Evolutionary conservation across 1,139 yeast species (phyloP), one percentile per base, ranked within the genome.

Genomic region (Hansenula lynferdii): DNA sequence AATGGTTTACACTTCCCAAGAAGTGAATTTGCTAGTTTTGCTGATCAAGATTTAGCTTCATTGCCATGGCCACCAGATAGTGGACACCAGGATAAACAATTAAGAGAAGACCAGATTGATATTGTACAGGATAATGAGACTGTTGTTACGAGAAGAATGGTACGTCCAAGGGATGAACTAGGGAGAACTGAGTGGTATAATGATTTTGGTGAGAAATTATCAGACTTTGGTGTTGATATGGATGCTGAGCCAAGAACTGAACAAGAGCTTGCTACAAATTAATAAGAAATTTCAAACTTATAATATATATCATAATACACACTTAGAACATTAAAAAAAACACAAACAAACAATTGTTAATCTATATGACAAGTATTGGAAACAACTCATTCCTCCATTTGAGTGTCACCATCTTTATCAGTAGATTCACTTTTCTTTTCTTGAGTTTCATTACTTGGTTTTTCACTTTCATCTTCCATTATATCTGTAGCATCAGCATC

Each of bases 51-150:
- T 54, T 76, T 80, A 48, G 56, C 81, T 39, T 70, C 75, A 5
- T 62, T 81, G 42, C 94, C 89, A 2, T 87, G 96, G 95, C 96
- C 96, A 0, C 94, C 95, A 2, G 96, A 86, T 64, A 89, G 87
- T 4, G 78, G 80, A 0, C 71, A 77, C 49, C 71, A 66, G 43
- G 71, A 61, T 14, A 48, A 46, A 6, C 44, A 22, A 12, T 16
- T 35, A 25, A 44, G 42, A 14, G 53, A 46, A 21, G 32, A 43
- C 11, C 25, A 35, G 2, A 30, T 19, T 9, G 42, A 36, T 10
- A 39, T 41, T 26, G 57, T 37, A n/a, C 45, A 43, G 9, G 53
- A 48, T 31, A 61, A 62, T 10, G 64, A 61, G 32, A 47, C 47
- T 17, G 48, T 53, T 19, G 48, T 53, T 1, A 44, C 63, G n/a